A percentile compares a stretch with the other conserved stretches of the same genome.
Conservation (phyloP, 306 rosid genomes). For the Abrus precatorius region DNA sequence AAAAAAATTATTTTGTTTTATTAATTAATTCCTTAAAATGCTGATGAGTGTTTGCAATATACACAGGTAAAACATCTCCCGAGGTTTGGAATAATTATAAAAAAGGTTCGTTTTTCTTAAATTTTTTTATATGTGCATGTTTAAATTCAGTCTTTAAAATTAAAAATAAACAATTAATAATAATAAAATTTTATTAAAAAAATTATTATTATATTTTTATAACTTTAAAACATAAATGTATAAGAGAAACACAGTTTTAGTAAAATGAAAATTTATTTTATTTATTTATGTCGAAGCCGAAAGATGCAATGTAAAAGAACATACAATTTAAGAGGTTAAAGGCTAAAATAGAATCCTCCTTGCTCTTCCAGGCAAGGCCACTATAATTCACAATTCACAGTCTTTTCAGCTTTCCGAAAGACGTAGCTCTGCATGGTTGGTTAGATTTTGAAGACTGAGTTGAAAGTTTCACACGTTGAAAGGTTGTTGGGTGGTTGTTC, state of each 20-base stretch:
- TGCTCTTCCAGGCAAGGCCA: not conserved
- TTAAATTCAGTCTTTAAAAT: too few relatives aligned
- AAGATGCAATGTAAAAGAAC: not conserved
- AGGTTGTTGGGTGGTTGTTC: constrained; percentile 55
- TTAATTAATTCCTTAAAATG: too few relatives aligned
- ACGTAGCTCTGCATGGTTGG: constrained; percentile 7
- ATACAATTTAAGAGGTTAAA: not conserved
- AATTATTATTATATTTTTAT: too few relatives aligned
- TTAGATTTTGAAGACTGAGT: not conserved
- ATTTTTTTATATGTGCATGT: too few relatives aligned
- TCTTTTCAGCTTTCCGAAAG: not conserved
- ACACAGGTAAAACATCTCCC: not conserved
- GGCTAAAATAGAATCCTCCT: not conserved
- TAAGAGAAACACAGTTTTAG: not conserved
- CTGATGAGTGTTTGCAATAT: too few relatives aligned
- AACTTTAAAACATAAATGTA: too few relatives aligned
- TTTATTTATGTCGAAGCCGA: too few relatives aligned
- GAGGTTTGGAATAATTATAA: not conserved
- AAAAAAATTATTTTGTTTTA: too few relatives aligned
- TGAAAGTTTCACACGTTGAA: constrained; percentile 56
- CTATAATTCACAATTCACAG: not conserved
- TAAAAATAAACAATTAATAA: too few relatives aligned
- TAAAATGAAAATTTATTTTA: too few relatives aligned
- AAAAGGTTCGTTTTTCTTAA: too few relatives aligned
- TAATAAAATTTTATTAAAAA: too few relatives aligned